These are phyloP conservation scores for Nasturtium officinale DNA, from an alignment of 345 rosid species.

Conservation along the genomic window DNA sequence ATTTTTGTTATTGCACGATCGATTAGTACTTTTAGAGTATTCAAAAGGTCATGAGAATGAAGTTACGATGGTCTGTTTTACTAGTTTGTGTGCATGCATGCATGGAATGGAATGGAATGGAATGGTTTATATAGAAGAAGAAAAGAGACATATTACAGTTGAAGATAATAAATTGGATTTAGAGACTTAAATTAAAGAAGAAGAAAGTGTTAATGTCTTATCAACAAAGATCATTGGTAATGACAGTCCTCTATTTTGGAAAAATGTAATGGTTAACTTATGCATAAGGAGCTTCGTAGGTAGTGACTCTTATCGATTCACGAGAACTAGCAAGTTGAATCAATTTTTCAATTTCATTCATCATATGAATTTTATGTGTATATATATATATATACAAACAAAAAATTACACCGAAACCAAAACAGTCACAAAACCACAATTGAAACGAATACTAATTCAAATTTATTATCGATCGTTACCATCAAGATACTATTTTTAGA, in stretches of 20 bases:
- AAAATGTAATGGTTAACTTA: conserved; percentile 10
- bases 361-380: background rate
- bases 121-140: conserved; percentile 26
- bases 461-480: background rate
- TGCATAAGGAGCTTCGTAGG: conserved; percentile 2
- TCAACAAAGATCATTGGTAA: conserved; percentile 25
- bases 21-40: background rate
- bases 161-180: conserved; percentile 30
- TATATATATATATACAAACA: background rate
- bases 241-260: conserved; percentile 11
- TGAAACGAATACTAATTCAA: background rate
- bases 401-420: background rate
- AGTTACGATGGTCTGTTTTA: background rate
- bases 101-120: background rate
- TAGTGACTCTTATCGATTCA: background rate
- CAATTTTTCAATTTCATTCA: background rate
- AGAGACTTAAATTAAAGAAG: conserved; percentile 15
- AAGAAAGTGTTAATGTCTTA: conserved; percentile 26
- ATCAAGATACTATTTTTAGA: no score
- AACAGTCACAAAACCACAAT: background rate
- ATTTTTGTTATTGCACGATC: background rate
- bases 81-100: conserved; percentile 11
- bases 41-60: background rate
- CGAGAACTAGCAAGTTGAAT: background rate
- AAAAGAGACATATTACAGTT: conserved; percentile 20